Base-by-base conservation (phyloP, 495 filamentous ascomycete genomes). In the Penicillium bovifimosum region DNA sequence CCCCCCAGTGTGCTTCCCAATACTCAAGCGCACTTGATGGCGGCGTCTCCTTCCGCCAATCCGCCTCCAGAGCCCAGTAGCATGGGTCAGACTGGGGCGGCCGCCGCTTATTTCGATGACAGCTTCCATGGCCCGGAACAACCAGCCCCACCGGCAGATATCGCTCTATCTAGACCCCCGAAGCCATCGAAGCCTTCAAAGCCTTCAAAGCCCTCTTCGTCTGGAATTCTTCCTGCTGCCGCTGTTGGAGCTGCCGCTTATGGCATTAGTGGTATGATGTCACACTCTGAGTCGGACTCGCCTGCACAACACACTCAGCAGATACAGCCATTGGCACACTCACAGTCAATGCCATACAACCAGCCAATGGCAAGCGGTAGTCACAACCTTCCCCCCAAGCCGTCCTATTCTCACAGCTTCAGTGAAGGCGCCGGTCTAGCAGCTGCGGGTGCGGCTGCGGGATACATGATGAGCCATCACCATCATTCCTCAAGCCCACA, bases 41-140 rank as follows among this genome's bases (percentile, higher is more conserved):
- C 73, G n/a, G 72, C 77, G 35, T 76, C 78, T 29, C 59, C 70
- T 13, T 59, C 66, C 31, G 69, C 68, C 39, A 72, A 76, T 50
- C 76, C 77, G 24, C 75, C 76, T 18, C 74, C 76, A 5, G 77
- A 80, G 52, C 77, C 77, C 1, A 80, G 77, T 52, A 75, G 75
- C 44, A 46, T 75, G 31, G 77, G 76, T 8, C 61, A 67, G 33
- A 62, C 75, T 49, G 77, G 77, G 26, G 76, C 77, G n/a, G 77
- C 77, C 9, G 77, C 77, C 9, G 65, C 70, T 3, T 80, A 79
- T 52, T 80, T 68, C 29, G 57, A 52, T 8, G 61, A 68, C 27
- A 55, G 59, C 1, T 54, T 56, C 20, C 58, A 53, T 18, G 52
- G 42, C 24, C 55, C 51, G 10, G 60, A 43, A 10, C 51, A 48